Base-by-base conservation (phyloP, 495 filamentous ascomycete species). In the Tuber melanosporum region DNA sequence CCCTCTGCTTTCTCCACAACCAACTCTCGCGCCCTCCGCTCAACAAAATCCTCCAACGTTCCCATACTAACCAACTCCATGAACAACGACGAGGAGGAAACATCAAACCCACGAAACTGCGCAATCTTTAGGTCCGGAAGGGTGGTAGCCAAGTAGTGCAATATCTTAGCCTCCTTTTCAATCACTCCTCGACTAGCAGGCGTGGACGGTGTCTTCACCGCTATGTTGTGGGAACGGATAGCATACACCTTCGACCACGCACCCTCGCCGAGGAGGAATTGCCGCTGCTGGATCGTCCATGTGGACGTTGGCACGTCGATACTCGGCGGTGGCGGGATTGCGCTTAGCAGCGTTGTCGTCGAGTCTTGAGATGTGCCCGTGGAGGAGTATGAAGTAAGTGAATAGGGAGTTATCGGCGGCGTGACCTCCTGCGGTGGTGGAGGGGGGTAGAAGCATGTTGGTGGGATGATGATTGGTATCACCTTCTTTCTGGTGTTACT, bases 71-170 rank as follows among this genome's bases (percentile, higher is more conserved):
- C 26, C 49, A 57, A 49, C 22, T 78, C 75, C 46, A 81, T 76
- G 26, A 81, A 76, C 3, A 83, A 36, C 14, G 45, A 41, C 44
- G 82, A 62, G 1, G 75, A 75, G 4, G 6, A 17, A 0, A 39
- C 36, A 71, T 83, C 82, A 71, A 73, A 83, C 66, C 79, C 82
- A 69, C 76, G 76, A 71, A 83, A 81, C 1, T 22, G n/a, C 7
- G 79, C 78, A 41, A 83, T 66, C 14, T 70, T 69, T 20, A 71
- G 17, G 32, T 39, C n/a, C 4, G 75, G 5, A 17, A 66, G 75
- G 8, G 74, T 14, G 6, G 42, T 36, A 0, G 81, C 52, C 71
- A 83, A 70, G 71, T 83, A 79, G 10, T 77, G 47, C 19, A 83
- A 73, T 57, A 83, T 76, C n/a, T 44, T 32, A 1, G 81, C 82